Evolutionary conservation across 2,329 filamentous ascomycete species (phyloP).

Genomic region (Diplodia mutila): DNA sequence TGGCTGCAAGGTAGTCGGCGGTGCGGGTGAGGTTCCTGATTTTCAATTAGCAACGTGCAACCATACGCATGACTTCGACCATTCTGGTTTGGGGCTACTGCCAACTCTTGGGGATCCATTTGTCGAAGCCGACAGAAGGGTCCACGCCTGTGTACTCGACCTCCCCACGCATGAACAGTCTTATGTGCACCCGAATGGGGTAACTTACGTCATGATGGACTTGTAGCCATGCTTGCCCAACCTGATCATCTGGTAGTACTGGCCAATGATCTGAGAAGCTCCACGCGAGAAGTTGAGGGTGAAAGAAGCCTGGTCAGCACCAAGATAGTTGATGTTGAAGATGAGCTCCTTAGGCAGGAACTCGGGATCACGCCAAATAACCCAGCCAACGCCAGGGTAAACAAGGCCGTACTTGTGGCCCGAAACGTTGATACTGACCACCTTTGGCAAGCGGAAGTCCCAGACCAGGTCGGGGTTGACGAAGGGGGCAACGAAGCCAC

Average conservation of each 20-base stretch:
- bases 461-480: conserved; percentile 81
- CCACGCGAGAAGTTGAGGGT: conserved; percentile 98
- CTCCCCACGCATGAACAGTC: not conserved
- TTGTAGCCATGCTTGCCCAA: conserved; percentile 91
- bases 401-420: conserved; percentile 74
- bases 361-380: conserved; percentile 82
- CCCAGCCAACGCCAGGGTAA: conserved; percentile 94
- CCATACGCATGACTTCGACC: not conserved
- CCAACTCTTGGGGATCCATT: not conserved
- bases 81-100: not conserved
- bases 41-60: not conserved
- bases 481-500: conserved; percentile 92
- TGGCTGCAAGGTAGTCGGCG: conserved; percentile 80
- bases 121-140: not conserved
- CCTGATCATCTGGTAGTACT: conserved; percentile 97
- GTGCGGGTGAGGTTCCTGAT: conserved; percentile 77
- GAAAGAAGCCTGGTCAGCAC: conserved; percentile 92
- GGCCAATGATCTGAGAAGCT: conserved; percentile 90
- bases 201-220: conserved; percentile 73
- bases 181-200: not conserved
- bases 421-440: conserved; percentile 91
- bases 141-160: not conserved
- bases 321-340: conserved; percentile 99
- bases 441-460: conserved; percentile 89
- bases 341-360: conserved; percentile 88